Conservation (phyloP, 176 grass and related monocot species). For the Oryza nivara region DNA sequence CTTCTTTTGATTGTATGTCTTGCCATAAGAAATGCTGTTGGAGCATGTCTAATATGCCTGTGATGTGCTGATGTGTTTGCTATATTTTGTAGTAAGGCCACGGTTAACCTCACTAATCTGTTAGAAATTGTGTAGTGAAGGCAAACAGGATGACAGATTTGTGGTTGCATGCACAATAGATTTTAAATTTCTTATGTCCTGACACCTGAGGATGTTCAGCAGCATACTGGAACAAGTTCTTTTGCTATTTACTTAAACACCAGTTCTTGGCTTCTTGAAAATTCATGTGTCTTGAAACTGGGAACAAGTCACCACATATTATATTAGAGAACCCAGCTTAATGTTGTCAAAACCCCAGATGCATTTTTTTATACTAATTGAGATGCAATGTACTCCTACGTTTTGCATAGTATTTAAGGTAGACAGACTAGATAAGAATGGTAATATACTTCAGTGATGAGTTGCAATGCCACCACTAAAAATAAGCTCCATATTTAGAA, state of each 20-base stretch:
- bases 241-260: background rate
- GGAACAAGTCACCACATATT: background rate
- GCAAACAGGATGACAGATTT: background rate
- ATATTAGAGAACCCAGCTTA: background rate
- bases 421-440: background rate
- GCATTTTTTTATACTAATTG: background rate
- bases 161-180: background rate
- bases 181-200: conserved; percentile 10
- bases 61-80: background rate
- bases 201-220: background rate
- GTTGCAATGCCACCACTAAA: background rate
- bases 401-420: background rate
- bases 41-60: background rate
- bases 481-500: background rate
- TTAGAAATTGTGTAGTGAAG: conserved; percentile 4
- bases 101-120: background rate
- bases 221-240: background rate
- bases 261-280: conserved; percentile 8
- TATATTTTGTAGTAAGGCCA: background rate
- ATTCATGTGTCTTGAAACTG: background rate
- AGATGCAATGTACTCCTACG: no score
- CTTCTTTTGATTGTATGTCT: background rate
- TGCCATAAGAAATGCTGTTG: conserved; percentile 3
- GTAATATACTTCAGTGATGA: background rate
- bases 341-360: background rate